Base-by-base conservation (phyloP, 352 stramenopile species). In the Saprolegnia parasitica region DNA sequence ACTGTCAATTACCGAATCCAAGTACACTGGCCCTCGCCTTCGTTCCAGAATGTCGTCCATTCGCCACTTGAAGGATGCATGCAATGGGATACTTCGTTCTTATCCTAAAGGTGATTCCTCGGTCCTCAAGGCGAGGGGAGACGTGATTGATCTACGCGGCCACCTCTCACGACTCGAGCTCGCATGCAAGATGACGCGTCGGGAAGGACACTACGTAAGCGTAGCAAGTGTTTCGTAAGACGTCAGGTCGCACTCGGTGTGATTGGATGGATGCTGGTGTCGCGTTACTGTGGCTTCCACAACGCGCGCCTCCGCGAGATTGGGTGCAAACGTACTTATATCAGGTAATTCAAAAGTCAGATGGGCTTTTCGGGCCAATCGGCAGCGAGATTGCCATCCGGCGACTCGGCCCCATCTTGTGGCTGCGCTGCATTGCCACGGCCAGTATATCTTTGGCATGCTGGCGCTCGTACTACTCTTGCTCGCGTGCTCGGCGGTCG, bases 401-500 rank as follows among this genome's bases (percentile, higher is more conserved):
- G 42, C 11, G 42, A n/a, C 42, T 49, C 13, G 42, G 42, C 42
- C 42, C 13, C 13, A 49, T n/a, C 18, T 49, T 49, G 42, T 49
- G 42, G 42, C 42, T 49, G 42, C 11, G 42, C 42, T 49, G 42
- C 42, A 49, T 49, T n/a, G 42, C 11, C 42, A 49, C 42, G 42
- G 18, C 5, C 42, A 49, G 13, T n/a, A 49, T n/a, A 49, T 49
- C 42, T 49, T 49, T 49, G 11, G 42, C 42, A 49, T 49, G 13
- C 42, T n/a, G 29, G 18, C 42, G 42, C 42, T 49, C 11, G 42
- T 49, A n/a, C 42, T 49, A n/a, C 42, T 49, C 42, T 49, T 15
- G 42, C 11, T n/a, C 42, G 18, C 42, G 42, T 49, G 42, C 13
- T 49, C 42, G 42, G 18, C 42, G 18, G 57, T 76, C 55, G 67